Evolutionary conservation across 352 stramenopile species (phyloP), one percentile per base, ranked within the genome.

Genomic region (Globisporangium recalcitrans): DNA sequence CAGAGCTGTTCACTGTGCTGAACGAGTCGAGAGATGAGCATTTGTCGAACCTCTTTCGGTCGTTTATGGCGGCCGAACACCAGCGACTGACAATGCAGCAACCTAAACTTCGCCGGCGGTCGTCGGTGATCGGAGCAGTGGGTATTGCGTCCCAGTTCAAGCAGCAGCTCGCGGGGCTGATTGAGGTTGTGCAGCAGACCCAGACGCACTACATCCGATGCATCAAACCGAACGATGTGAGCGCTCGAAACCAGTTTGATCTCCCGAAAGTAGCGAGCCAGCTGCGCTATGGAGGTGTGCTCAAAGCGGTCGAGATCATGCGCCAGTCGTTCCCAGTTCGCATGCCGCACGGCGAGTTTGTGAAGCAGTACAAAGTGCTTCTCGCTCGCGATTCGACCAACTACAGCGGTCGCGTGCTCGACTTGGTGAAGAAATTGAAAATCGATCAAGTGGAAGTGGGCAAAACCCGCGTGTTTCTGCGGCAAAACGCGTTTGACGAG

Each of bases 201-300:
- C 76, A 96, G 56, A 97, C 96, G 32, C 97, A 99, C 73, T 99
- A 99, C 72, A 97, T 99, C 67, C 91, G 97, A 31, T 99, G 97
- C 71, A 90, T 99, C 49, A 99, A 99, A 75, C 97, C 97, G 21
- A 99, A 99, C 69, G 93, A 98, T 68, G 73, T 85, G 42, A 96
- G 98, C 63, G 77, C 78, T 13, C 74, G 90, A 3, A 80, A 91
- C 49, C 70, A 84, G n/a, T 99, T 99, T 70, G 82, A 96, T 21
- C 72, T 80, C 55, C 51, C 51, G 16, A 90, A 91, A 51, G 78
- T 96, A 3, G 81, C 87, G 10, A 79, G 70, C 31, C 87, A 96
- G 68, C 64, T 96, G 24, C 73, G 84, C 4, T 95, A 94, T 54
- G 87, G 86, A 32, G 87, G 87, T 21, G 85, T 96, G 3, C 64